Conservation (phyloP, 2,329 filamentous ascomycete species). For the Metarhizium guizhouense region DNA sequence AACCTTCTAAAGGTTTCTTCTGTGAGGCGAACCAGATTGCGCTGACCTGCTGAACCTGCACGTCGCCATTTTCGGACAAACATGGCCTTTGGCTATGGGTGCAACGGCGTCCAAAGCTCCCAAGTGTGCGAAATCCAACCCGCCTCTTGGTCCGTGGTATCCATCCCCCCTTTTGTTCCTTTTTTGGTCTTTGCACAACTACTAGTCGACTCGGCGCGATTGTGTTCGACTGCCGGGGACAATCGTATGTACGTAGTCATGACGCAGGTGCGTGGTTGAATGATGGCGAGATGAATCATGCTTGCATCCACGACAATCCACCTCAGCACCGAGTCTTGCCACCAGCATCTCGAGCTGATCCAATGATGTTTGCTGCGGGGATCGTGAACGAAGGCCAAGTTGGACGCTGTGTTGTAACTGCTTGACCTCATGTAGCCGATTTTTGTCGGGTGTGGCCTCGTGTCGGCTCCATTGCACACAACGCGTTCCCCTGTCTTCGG, state of each 20-base stretch:
- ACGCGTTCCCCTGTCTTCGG: too few relatives aligned
- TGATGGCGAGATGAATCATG: background rate
- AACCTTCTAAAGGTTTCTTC: background rate
- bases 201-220: background rate
- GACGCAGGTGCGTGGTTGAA: background rate
- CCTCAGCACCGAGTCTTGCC: background rate
- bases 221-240: background rate
- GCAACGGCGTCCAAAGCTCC: background rate
- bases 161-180: background rate
- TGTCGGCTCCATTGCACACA: background rate
- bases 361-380: background rate
- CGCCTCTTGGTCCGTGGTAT: background rate
- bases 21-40: background rate
- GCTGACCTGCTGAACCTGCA: background rate
- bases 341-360: background rate
- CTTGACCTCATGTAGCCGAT: background rate
- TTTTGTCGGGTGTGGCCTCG: background rate
- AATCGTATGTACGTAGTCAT: background rate
- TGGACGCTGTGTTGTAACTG: background rate
- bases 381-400: background rate
- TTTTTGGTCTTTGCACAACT: background rate
- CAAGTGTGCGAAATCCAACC: background rate
- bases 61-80: background rate
- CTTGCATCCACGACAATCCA: background rate
- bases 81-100: background rate